phyloP scores from a whole-genome alignment of 164 flowering plant species.

The Magnolia sinica region DNA sequence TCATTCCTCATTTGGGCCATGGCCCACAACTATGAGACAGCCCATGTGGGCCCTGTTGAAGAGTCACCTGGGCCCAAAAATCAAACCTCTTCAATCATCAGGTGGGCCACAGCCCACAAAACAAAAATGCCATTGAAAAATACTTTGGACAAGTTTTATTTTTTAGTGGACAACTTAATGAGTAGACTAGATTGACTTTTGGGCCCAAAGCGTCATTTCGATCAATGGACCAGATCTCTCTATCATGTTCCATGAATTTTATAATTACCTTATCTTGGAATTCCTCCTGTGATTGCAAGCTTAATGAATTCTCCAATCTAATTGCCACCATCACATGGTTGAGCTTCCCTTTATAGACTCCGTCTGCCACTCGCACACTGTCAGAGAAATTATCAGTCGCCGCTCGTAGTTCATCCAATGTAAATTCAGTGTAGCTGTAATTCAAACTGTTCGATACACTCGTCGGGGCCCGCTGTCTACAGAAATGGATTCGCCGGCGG shows the following conservation, averaged over 20 bases:
- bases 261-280: slow-evolving; percentile 41
- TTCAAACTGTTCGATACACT: slow-evolving; percentile 19
- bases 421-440: slow-evolving; percentile 43
- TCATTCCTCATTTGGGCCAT: too few relatives aligned
- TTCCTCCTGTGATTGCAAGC: slow-evolving; percentile 23
- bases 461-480: slow-evolving; percentile 49
- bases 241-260: neutral
- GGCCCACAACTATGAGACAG: too few relatives aligned
- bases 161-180: too few relatives aligned
- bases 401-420: slow-evolving; percentile 38
- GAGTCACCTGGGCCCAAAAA: too few relatives aligned
- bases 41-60: too few relatives aligned
- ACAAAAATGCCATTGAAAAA: too few relatives aligned
- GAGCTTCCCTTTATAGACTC: slow-evolving; percentile 43
- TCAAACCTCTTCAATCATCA: too few relatives aligned
- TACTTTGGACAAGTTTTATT: too few relatives aligned
- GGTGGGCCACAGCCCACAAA: too few relatives aligned
- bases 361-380: slow-evolving; percentile 29
- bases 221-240: neutral
- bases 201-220: neutral
- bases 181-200: neutral
- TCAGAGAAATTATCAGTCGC: slow-evolving; percentile 52
- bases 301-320: slow-evolving; percentile 27
- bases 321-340: slow-evolving; percentile 37
- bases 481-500: slow-evolving; percentile 51